Base-by-base conservation (phyloP, 805 yeast genomes). In the Yamadazyma scolyti region DNA sequence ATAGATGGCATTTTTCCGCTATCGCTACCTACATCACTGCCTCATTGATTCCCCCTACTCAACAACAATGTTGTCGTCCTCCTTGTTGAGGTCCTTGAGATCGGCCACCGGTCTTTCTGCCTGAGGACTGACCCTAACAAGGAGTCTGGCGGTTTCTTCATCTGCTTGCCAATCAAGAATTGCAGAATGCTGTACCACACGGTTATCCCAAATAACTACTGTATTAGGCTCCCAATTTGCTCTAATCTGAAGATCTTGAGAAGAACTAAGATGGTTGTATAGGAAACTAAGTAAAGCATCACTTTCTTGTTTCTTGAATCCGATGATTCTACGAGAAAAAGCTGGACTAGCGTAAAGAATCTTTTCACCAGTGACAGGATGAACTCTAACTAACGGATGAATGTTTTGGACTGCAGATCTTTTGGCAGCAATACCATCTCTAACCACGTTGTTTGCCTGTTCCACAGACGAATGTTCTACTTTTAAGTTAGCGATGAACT, bases 121-220 rank as follows among this genome's bases (percentile, higher is more conserved):
- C 39, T 57, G 64, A 3, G 68, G 65, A 17, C 68, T 61, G 28
- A 59, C 46, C 34, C 68, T 45, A 33, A 54, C 54, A 5, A 64
- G 63, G 30, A 56, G 58, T 43, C 68, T 57, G 3, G 55, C 40
- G 3, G 57, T 43, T 16, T 43, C 42, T 23, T 36, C 43, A 3
- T 52, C 50, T 24, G 52, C 55, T 19, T 40, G 46, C 58, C 63
- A 61, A 47, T 61, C 68, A 28, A 52, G 43, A 19, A 54, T 49
- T 6, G 69, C 66, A 20, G 62, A 43, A 42, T 61, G 67, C 7
- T 42, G 38, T 12, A 57, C 61, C 34, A 59, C 47, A 48, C 68
- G 54, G 46, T 62, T 62, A 34, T 62, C 68, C 64, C 67, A 62
- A 16, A 60, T 44, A 20, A 56, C 67, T 18, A 62, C 66, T n/a